Evolutionary conservation across 495 filamentous ascomycete genomes (phyloP).

Genomic region (Penicillium salamii): DNA sequence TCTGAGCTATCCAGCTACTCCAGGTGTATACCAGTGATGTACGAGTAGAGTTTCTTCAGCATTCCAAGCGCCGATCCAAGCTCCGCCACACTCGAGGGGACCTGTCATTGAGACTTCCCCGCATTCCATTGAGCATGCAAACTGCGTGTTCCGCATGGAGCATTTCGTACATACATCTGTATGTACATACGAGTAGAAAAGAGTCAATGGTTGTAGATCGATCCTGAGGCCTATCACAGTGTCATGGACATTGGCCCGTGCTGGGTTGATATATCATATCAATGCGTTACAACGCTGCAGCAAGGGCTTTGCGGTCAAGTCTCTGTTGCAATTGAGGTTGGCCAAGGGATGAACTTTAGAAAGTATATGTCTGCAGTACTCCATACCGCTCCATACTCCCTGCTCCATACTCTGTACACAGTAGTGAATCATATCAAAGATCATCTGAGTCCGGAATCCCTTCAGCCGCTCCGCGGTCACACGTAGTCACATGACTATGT

Average conservation of each 20-base stretch:
- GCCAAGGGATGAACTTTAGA: not conserved
- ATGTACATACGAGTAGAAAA: too few relatives aligned
- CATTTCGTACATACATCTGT: too few relatives aligned
- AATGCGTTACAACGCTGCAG: not conserved
- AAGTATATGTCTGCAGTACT: too few relatives aligned
- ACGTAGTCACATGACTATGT: slow-evolving; percentile 25
- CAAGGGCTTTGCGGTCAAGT: slow-evolving; percentile 1
- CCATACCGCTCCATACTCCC: too few relatives aligned
- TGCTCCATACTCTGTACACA: too few relatives aligned
- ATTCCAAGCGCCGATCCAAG: too few relatives aligned
- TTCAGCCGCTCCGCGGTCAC: slow-evolving; percentile 13
- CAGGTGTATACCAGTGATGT: too few relatives aligned
- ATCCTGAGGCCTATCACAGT: not conserved
- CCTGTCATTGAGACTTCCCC: not conserved
- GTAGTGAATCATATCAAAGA: not conserved
- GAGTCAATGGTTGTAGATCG: not conserved
- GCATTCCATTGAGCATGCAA: not conserved
- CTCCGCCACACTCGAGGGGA: not conserved
- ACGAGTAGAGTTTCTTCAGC: too few relatives aligned
- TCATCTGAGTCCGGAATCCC: slow-evolving; percentile 24
- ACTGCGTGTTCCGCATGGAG: too few relatives aligned
- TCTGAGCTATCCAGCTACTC: not conserved
- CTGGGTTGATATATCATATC: not conserved
- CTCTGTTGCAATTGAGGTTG: slow-evolving; percentile 2
- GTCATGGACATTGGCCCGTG: not conserved